A percentile compares a stretch with the other conserved stretches of the same genome.
phyloP scores from a whole-genome alignment of 1,284 basidiomycete species.

The Exsudoporus floridanus region DNA sequence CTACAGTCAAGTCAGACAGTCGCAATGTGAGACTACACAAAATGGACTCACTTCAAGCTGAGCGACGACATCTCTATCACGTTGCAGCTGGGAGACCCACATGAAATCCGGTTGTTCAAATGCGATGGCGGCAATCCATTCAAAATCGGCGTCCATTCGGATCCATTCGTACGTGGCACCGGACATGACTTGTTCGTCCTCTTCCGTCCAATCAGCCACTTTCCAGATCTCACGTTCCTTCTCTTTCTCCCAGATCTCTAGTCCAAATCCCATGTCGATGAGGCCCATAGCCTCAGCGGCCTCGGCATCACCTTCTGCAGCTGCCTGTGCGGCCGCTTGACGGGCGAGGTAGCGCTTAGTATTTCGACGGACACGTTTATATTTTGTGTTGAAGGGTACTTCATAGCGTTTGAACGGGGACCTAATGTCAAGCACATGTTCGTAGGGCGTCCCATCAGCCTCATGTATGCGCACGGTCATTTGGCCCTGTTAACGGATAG shows the following conservation, averaged over 20 bases:
- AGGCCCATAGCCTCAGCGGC: constrained; percentile 92
- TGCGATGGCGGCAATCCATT: constrained; percentile 92
- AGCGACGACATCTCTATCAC: constrained; percentile 97
- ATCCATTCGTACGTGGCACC: constrained; percentile 99
- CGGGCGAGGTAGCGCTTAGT: constrained; percentile 94
- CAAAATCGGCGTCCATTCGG: constrained; percentile 97
- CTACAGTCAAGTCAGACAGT: constrained; percentile 42
- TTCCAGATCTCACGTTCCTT: constrained; percentile 91
- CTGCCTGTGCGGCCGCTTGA: constrained; percentile 90
- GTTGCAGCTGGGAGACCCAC: constrained; percentile 97
- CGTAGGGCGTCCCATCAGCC: constrained; percentile 98
- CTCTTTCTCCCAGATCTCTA: constrained; percentile 96
- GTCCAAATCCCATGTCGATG: constrained; percentile 94
- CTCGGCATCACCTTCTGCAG: constrained; percentile 86
- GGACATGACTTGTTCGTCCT: constrained; percentile 91
- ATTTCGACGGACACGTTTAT: constrained; percentile 93
- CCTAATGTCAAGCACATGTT: constrained; percentile 94
- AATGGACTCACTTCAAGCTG: constrained; percentile 79
- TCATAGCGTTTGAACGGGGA: constrained; percentile 88
- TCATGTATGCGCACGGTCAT: constrained; percentile 99
- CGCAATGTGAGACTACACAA: neutral
- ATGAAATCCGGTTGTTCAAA: constrained; percentile 98
- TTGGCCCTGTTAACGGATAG: constrained; percentile 61
- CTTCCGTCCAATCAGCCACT: constrained; percentile 97
- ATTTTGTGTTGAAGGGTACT: constrained; percentile 99